phyloP scores from a whole-genome alignment of 768 basidiomycete species.

The Trametes cubensis region DNA sequence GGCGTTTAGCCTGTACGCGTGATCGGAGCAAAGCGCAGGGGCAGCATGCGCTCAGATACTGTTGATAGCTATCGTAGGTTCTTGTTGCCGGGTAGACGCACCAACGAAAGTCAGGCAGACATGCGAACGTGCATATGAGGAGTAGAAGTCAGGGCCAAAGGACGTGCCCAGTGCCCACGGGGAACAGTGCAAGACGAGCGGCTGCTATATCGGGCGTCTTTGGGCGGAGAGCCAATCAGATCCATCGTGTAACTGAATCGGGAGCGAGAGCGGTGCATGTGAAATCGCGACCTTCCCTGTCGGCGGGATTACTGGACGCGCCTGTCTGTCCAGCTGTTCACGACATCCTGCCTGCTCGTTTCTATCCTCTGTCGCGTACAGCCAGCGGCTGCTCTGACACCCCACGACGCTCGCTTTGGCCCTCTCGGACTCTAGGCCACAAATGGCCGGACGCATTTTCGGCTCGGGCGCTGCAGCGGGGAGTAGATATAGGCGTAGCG shows the following conservation, averaged over 20 bases:
- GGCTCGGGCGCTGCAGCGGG: conserved; percentile 3
- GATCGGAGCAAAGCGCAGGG: too few relatives aligned
- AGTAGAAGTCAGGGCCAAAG: background rate
- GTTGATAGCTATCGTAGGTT: too few relatives aligned
- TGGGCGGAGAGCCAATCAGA: background rate
- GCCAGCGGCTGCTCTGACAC: conserved; percentile 3
- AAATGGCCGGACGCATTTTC: background rate
- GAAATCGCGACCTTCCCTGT: background rate
- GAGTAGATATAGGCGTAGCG: conserved; percentile 5
- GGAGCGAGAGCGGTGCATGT: background rate
- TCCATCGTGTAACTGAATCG: too few relatives aligned
- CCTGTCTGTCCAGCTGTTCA: background rate
- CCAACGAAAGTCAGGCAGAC: too few relatives aligned
- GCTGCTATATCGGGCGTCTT: background rate
- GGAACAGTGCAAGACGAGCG: background rate
- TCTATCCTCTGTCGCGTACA: conserved; percentile 6
- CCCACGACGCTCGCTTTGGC: conserved; percentile 8
- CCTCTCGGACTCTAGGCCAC: background rate
- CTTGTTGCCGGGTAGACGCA: too few relatives aligned
- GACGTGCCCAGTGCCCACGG: background rate
- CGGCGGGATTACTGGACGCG: background rate
- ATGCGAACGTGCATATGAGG: background rate
- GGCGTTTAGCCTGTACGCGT: too few relatives aligned
- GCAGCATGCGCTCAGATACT: too few relatives aligned
- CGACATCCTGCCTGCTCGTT: background rate